Percentiles rank a stretch among this genome's conserved stretches.
Conservation (phyloP, 306 rosid species). For the Prosopis cineraria region DNA sequence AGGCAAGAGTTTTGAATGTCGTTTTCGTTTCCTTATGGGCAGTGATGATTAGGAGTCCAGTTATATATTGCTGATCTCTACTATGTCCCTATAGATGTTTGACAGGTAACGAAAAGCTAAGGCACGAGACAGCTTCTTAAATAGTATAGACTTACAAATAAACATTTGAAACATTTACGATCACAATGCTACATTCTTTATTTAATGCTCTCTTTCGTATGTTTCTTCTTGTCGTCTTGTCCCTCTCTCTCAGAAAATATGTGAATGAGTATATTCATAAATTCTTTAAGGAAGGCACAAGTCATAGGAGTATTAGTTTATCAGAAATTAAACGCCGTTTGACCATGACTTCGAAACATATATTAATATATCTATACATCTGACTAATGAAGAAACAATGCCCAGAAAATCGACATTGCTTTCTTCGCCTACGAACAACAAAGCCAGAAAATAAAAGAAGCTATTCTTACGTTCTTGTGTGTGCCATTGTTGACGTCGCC, state of each 20-base stretch:
- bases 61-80: no score
- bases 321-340: neutral
- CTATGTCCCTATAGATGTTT: neutral
- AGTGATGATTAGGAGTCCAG: neutral
- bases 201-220: neutral
- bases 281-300: neutral
- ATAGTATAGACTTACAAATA: neutral
- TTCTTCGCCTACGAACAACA: conserved; percentile 45
- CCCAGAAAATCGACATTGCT: conserved; percentile 30
- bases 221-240: neutral
- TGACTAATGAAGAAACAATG: conserved; percentile 9
- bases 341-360: conserved; percentile 1
- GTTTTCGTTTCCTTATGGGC: neutral
- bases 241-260: neutral
- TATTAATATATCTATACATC: neutral
- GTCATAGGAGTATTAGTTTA: no score
- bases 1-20: neutral
- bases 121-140: neutral
- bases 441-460: conserved; percentile 32
- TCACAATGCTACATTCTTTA: conserved; percentile 11
- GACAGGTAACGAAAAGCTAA: conserved; percentile 10
- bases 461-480: conserved; percentile 26
- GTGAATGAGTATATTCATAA: no score
- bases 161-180: neutral
- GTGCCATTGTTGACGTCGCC: conserved; percentile 43